These are phyloP conservation scores for Cutaneotrichosporon sp. DNA, from an alignment of 1,284 basidiomycete species.

Conservation along the genomic window DNA sequence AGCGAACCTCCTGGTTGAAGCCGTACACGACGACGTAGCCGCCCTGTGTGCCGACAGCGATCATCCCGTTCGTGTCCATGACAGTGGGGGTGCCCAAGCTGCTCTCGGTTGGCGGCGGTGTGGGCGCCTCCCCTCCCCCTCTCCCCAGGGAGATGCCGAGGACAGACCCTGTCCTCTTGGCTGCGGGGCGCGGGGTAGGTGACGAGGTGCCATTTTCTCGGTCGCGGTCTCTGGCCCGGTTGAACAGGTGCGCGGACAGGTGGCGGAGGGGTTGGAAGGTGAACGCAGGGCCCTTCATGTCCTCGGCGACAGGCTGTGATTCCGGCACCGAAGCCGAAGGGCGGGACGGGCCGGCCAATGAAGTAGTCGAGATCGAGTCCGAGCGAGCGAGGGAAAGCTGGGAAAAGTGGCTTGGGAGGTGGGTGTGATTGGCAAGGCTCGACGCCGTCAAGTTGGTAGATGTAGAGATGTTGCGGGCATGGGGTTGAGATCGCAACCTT, in stretches of 20 bases:
- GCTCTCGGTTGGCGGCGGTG: constrained; percentile 1
- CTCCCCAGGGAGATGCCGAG: constrained; percentile 51
- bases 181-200: constrained; percentile 13
- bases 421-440: constrained; percentile 22
- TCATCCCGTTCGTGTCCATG: constrained; percentile 79
- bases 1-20: constrained; percentile 81
- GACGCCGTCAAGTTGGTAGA: constrained; percentile 57
- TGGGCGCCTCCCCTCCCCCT: not conserved
- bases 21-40: constrained; percentile 84
- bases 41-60: constrained; percentile 82
- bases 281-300: constrained; percentile 35
- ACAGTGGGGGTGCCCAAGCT: constrained; percentile 69
- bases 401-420: constrained; percentile 44
- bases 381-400: constrained; percentile 45
- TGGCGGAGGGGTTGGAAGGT: constrained; percentile 60
- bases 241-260: constrained; percentile 61
- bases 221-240: constrained; percentile 15
- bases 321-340: constrained; percentile 5
- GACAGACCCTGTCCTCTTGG: constrained; percentile 60
- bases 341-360: constrained; percentile 16
- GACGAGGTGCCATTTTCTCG: constrained; percentile 13
- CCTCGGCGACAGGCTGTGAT: constrained; percentile 29
- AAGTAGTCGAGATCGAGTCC: constrained; percentile 39
- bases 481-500: constrained; percentile 66
- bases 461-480: constrained; percentile 60